phyloP scores from a whole-genome alignment of 2,329 filamentous ascomycete species.

The Lasiodiplodia sp. region DNA sequence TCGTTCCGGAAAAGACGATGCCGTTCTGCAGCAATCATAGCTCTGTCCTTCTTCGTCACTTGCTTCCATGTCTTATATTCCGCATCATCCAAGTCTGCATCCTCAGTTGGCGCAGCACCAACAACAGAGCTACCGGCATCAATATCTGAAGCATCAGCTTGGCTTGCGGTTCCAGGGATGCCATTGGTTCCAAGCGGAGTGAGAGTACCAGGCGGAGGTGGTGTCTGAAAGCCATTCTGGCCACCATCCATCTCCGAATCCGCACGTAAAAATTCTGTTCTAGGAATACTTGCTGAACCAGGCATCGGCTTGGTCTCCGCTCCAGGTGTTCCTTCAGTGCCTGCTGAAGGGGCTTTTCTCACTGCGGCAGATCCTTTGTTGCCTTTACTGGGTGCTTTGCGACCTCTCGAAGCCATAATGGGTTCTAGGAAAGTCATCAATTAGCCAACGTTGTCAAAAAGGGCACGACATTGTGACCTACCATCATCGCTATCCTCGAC shows the following conservation, averaged over 20 bases:
- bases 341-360: constrained; percentile 75
- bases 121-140: constrained; percentile 74
- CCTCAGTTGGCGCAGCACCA: constrained; percentile 72
- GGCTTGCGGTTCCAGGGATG: constrained; percentile 69
- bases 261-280: constrained; percentile 62
- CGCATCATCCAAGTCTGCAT: constrained; percentile 82
- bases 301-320: constrained; percentile 77
- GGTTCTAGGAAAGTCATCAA: constrained; percentile 56
- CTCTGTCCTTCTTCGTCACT: constrained; percentile 95
- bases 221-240: constrained; percentile 84
- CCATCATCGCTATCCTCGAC: constrained; percentile 86
- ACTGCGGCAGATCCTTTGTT: constrained; percentile 70
- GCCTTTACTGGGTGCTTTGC: constrained; percentile 82
- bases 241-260: constrained; percentile 80
- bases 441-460: neutral
- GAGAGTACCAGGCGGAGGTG: constrained; percentile 76
- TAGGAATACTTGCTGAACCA: constrained; percentile 56
- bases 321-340: constrained; percentile 80
- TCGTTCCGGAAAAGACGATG: constrained; percentile 85
- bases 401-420: constrained; percentile 95
- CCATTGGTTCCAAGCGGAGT: constrained; percentile 79
- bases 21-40: constrained; percentile 83
- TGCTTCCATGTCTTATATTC: constrained; percentile 99
- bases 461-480: constrained; percentile 34
- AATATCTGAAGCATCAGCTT: constrained; percentile 80